These are phyloP conservation scores for Rutstroemia sp. DNA, from an alignment of 2,329 filamentous ascomycete species.

Conservation along the genomic window DNA sequence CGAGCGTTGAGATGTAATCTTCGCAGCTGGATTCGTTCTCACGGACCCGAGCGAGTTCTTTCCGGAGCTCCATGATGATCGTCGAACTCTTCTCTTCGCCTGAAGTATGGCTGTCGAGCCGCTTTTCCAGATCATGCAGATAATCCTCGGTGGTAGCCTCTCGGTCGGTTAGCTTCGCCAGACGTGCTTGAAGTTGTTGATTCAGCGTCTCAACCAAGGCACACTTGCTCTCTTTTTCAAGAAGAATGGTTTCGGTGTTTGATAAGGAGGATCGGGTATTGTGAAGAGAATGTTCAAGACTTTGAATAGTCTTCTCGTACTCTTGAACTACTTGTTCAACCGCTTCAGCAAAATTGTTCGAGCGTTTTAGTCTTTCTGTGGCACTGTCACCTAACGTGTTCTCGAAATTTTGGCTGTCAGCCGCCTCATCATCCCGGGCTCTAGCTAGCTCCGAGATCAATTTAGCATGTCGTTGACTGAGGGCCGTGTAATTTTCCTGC, in stretches of 20 bases:
- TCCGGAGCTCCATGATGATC: constrained; percentile 79
- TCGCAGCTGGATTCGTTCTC: constrained; percentile 88
- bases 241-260: constrained; percentile 72
- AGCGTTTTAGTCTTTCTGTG: constrained; percentile 83
- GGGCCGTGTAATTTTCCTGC: constrained; percentile 88
- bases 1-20: constrained; percentile 94
- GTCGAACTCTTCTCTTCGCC: constrained; percentile 89
- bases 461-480: constrained; percentile 90
- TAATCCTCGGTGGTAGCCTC: constrained; percentile 90
- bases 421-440: constrained; percentile 63
- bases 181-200: constrained; percentile 74
- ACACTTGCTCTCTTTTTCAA: constrained; percentile 91
- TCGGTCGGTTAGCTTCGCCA: constrained; percentile 90
- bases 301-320: constrained; percentile 98
- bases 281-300: constrained; percentile 82
- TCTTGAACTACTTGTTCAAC: constrained; percentile 95
- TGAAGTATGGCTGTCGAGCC: constrained; percentile 81
- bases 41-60: constrained; percentile 78
- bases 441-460: constrained; percentile 90
- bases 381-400: constrained; percentile 68
- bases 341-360: constrained; percentile 90
- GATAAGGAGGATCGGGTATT: constrained; percentile 80
- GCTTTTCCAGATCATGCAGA: constrained; percentile 81
- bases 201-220: constrained; percentile 92
- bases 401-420: constrained; percentile 50